Conservation (phyloP, 2,329 filamentous ascomycete genomes). For the Nemania sp. region DNA sequence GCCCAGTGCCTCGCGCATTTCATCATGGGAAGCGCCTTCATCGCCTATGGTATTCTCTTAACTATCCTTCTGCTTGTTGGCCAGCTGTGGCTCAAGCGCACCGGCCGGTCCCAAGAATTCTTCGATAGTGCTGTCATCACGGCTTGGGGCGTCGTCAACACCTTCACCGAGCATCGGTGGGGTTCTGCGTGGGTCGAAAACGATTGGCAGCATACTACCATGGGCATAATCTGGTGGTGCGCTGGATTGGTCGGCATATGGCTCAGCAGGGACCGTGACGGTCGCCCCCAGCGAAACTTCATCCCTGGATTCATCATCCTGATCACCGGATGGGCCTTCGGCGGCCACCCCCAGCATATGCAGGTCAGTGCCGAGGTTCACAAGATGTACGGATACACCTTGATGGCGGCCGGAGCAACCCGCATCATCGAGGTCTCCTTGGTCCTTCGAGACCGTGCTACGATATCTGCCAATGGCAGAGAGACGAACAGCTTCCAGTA, state of each 20-base stretch:
- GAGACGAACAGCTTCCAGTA: constrained; percentile 74
- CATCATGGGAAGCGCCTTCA: constrained; percentile 97
- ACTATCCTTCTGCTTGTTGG: constrained; percentile 86
- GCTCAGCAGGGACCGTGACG: constrained; percentile 83
- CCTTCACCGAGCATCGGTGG: constrained; percentile 97
- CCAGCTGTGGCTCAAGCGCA: constrained; percentile 81
- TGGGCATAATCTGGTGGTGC: constrained; percentile 99
- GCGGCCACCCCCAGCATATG: constrained; percentile 82
- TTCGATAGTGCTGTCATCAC: constrained; percentile 92
- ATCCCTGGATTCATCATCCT: constrained; percentile 90
- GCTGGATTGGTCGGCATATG: constrained; percentile 90
- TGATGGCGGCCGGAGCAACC: constrained; percentile 86
- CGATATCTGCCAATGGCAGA: constrained; percentile 67
- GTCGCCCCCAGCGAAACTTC: constrained; percentile 87
- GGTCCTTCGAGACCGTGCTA: constrained; percentile 73
- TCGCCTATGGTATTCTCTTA: constrained; percentile 87
- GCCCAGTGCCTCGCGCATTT: constrained; percentile 96
- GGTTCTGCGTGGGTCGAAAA: constrained; percentile 87
- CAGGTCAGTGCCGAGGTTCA: constrained; percentile 88
- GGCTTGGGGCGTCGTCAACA: constrained; percentile 95
- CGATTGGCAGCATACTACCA: constrained; percentile 97
- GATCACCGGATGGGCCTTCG: constrained; percentile 95
- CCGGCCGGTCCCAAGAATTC: constrained; percentile 91
- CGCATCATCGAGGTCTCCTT: constrained; percentile 92
- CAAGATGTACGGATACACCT: constrained; percentile 86